Conservation (phyloP, 2,329 filamentous ascomycete genomes). For the Mycosphaerella arachidis region DNA sequence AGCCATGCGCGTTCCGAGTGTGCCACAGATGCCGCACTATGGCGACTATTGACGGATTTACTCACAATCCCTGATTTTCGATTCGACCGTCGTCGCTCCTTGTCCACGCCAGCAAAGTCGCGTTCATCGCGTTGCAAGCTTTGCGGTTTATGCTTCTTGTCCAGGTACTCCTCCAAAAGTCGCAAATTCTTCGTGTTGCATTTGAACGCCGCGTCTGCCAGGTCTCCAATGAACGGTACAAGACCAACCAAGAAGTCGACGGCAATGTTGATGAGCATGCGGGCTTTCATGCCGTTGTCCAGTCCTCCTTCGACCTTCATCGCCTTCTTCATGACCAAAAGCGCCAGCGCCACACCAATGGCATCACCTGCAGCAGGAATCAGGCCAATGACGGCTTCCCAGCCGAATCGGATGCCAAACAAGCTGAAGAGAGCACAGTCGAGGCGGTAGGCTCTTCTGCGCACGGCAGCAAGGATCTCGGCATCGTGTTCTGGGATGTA, state of each 20-base stretch:
- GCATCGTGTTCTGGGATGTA: conserved; percentile 81
- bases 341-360: conserved; percentile 66
- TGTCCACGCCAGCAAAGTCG: conserved; percentile 24
- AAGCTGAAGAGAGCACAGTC: conserved; percentile 81
- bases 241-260: conserved; percentile 71
- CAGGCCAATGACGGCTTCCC: conserved; percentile 79
- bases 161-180: conserved; percentile 63
- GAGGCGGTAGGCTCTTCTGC: conserved; percentile 76
- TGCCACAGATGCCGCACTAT: conserved; percentile 24
- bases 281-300: conserved; percentile 53
- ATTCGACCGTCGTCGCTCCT: conserved; percentile 33
- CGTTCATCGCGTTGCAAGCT: conserved; percentile 23
- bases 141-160: conserved; percentile 58
- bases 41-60: no score
- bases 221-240: conserved; percentile 70
- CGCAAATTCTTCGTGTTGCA: conserved; percentile 74
- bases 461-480: conserved; percentile 77
- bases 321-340: conserved; percentile 71
- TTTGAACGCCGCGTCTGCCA: conserved; percentile 67
- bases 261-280: conserved; percentile 77
- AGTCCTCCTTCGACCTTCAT: conserved; percentile 72
- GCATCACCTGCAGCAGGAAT: conserved; percentile 76
- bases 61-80: conserved; percentile 10
- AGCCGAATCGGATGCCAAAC: conserved; percentile 79
- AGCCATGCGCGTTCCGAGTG: no score